Evolutionary conservation across 2,329 filamentous ascomycete genomes (phyloP).

Genomic region (Xylariaceae sp.): DNA sequence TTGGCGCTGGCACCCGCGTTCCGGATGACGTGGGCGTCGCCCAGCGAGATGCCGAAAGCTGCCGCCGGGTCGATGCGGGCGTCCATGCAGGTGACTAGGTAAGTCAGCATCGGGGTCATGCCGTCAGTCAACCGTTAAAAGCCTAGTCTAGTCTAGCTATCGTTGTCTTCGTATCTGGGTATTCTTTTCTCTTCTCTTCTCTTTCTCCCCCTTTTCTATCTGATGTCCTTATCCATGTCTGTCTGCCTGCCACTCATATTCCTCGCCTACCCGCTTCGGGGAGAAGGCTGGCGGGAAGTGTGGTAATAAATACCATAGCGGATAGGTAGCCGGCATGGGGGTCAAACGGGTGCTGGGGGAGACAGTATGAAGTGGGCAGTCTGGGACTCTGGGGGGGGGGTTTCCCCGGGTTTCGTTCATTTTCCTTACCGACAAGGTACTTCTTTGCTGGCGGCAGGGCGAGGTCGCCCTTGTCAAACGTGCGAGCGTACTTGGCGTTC

Average conservation of each 20-base stretch:
- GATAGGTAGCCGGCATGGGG: too few relatives aligned
- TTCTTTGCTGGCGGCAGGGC: slow-evolving; percentile 64
- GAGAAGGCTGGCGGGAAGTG: not conserved
- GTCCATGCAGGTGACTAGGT: slow-evolving; percentile 75
- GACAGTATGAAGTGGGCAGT: too few relatives aligned
- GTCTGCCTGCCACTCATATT: not conserved
- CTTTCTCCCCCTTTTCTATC: not conserved
- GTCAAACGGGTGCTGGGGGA: too few relatives aligned
- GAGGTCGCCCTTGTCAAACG: slow-evolving; percentile 62
- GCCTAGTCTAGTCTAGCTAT: too few relatives aligned
- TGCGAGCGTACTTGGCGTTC: slow-evolving; percentile 51
- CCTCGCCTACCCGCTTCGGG: not conserved
- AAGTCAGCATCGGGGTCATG: too few relatives aligned
- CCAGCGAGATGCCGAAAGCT: slow-evolving; percentile 65
- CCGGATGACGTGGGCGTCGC: slow-evolving; percentile 73
- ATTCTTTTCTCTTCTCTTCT: not conserved
- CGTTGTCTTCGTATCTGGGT: not conserved
- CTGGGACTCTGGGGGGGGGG: too few relatives aligned
- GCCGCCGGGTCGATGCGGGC: slow-evolving; percentile 63
- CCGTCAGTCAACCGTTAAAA: too few relatives aligned
- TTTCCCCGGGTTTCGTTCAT: too few relatives aligned
- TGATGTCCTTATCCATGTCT: not conserved
- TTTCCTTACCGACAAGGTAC: slow-evolving; percentile 58
- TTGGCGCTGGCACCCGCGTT: slow-evolving; percentile 63
- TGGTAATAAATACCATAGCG: too few relatives aligned